Percentiles rank a stretch among this genome's conserved stretches.
Conservation (phyloP, 192 early-diverging fungal species). For the Coemansia biformis region DNA sequence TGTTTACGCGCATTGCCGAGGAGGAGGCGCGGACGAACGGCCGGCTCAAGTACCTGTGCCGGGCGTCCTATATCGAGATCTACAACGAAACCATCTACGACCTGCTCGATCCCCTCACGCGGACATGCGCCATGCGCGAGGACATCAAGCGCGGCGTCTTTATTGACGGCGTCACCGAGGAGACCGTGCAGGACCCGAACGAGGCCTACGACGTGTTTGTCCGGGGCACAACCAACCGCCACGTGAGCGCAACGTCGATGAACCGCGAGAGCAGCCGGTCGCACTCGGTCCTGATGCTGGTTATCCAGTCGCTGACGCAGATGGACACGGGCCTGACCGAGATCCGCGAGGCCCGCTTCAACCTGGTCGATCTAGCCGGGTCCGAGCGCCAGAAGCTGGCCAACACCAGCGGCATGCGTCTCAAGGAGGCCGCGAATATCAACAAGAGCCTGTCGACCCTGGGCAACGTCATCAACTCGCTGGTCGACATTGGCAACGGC, state of each 20-base stretch:
- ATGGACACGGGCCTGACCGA: slow-evolving; percentile 53
- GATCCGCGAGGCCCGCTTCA: slow-evolving; percentile 63
- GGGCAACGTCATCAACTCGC: slow-evolving; percentile 80
- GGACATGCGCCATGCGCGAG: slow-evolving; percentile 56
- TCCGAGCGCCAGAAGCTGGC: slow-evolving; percentile 65
- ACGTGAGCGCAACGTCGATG: slow-evolving; percentile 69
- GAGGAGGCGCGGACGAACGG: slow-evolving; percentile 47
- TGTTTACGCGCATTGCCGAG: slow-evolving; percentile 55
- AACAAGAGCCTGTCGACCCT: slow-evolving; percentile 75
- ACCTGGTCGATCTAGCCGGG: slow-evolving; percentile 76
- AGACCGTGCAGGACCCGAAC: slow-evolving; percentile 56
- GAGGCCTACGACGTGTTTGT: slow-evolving; percentile 63
- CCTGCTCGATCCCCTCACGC: slow-evolving; percentile 64
- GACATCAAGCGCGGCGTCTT: slow-evolving; percentile 64
- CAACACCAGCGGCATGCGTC: slow-evolving; percentile 56
- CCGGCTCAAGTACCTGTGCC: slow-evolving; percentile 66
- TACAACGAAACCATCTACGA: slow-evolving; percentile 93
- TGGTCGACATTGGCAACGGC: slow-evolving; percentile 59
- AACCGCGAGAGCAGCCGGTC: slow-evolving; percentile 77
- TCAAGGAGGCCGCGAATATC: slow-evolving; percentile 79
- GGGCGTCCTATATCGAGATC: slow-evolving; percentile 88
- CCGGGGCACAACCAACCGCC: slow-evolving; percentile 63
- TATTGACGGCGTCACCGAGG: slow-evolving; percentile 61
- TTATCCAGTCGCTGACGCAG: slow-evolving; percentile 60
- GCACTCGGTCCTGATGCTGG: slow-evolving; percentile 74